Base-by-base conservation (phyloP, 1,139 yeast species). In the Sugiyamaella sp. region DNA sequence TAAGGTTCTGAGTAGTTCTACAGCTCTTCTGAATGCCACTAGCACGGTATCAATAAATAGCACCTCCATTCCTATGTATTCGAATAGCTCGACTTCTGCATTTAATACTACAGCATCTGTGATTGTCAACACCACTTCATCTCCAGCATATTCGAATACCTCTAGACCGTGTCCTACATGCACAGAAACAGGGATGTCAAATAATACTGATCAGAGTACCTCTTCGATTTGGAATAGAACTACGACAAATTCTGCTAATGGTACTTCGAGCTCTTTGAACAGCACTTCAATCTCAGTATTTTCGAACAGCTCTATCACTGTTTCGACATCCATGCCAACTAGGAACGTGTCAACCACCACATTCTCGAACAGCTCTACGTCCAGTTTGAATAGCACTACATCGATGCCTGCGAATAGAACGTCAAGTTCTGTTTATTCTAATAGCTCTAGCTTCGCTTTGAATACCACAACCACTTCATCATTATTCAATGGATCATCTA, bases 51-150 rank as follows among this genome's bases (percentile, higher is more conserved):
- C 16, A 5, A 20, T 9, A 20, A 33, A 33, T 19, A 41, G 35
- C 19, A 12, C 33, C 47, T 20, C 21, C 21, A 38, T 2, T 2
- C 12, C 40, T 29, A 16, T 37, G 14, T 4, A 14, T 16, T 33
- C 40, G 21, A 52, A 24, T 24, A 24, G 17, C 42, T 37, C 53
- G 6, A 44, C 41, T 8, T 22, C 43, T 19, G 24, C 21, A 9
- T 14, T 24, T 19, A 35, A 35, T 16, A 35, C 40, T 16, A 35
- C 40, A 3, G 35, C 35, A n/a, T 16, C 35, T 29, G 16, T 16
- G 14, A n/a, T n/a, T n/a, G n/a, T 16, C 32, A 19, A 8, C 35
- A 17, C 20, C 9, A 35, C 14, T 8, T 16, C 44, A 12, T 8
- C 43, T 46, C 14, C 44, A n/a, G 20, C 38, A 33, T 25, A 17